phyloP scores from a whole-genome alignment of 305 asterid genomes.

The Fraxinus nigra region DNA sequence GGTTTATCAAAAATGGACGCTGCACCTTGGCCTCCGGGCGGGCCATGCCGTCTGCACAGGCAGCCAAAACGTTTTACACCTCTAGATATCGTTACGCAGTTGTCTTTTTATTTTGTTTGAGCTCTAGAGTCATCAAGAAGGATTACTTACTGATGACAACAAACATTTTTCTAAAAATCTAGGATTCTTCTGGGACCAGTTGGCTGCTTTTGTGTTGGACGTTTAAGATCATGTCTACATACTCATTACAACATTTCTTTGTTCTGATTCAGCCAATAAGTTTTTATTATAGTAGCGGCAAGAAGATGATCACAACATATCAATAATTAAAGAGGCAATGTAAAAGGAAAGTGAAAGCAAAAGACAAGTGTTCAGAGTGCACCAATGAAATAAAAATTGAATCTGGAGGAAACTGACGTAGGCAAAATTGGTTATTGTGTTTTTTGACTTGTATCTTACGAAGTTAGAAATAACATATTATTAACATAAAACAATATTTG shows the following conservation, averaged over 20 bases:
- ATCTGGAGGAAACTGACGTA: not conserved
- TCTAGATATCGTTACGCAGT: not conserved
- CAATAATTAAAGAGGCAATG: not conserved
- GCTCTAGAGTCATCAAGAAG: not conserved
- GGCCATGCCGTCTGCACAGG: not conserved
- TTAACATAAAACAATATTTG: not conserved
- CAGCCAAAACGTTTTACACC: not conserved
- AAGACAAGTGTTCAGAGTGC: not conserved
- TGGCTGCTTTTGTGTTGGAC: not conserved
- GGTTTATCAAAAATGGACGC: not conserved
- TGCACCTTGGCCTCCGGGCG: not conserved
- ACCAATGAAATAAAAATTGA: not conserved
- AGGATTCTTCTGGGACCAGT: not conserved
- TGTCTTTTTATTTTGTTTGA: not conserved
- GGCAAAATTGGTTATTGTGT: not conserved
- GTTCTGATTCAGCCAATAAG: not conserved
- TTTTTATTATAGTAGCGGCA: slow-evolving; percentile 1
- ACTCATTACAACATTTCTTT: not conserved
- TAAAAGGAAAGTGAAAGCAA: not conserved
- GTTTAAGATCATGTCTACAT: not conserved
- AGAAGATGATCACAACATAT: not conserved
- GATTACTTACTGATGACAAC: not conserved
- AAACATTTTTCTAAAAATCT: not conserved
- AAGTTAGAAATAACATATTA: not conserved
- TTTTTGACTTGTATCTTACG: not conserved